Evolutionary conservation across 2,329 filamentous ascomycete species (phyloP), one percentile per base, ranked within the genome.

Genomic region (Aspergillus sp.): DNA sequence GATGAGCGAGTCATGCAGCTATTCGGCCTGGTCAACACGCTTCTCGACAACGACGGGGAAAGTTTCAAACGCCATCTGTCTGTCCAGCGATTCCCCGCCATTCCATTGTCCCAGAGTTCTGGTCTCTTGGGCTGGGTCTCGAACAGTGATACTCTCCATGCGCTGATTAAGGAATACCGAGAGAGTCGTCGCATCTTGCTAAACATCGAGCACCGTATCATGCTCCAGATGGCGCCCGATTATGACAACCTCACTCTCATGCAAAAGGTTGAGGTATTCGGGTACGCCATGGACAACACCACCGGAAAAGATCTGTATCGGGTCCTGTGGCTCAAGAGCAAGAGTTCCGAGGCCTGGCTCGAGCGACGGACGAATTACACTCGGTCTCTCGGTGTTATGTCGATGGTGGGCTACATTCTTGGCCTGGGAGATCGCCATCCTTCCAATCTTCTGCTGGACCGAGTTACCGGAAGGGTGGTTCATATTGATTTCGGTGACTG

Each of bases 361-460:
- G 95, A 98, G 76, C 86, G 95, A 49, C 90, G 95, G 55, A 99
- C 96, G n/a, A 99, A 96, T 74, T 99, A 99, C 79, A 99, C 95
- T 18, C 90, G 95, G 59, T 98, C 94, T 1, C 83, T 99, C 2
- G 95, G 92, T 68, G 95, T 99, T 70, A 99, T 99, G 95, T 97
- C 92, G n/a, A 99, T 99, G 92, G 95, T 98, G n/a, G 95, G 95
- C 64, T 99, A 99, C 76, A 98, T 99, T 65, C 87, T 99, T 22
- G 96, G 95, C 61, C 83, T 99, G 14, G 95, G 95, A 56, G 95
- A 99, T 79, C 89, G 96, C 52, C 95, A 99, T 78, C 96, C 96
- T 42, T 97, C 92, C 61, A 99, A 99, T 76, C 80, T 99, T 71
- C 96, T 99, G 90, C 88, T 99, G 46, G 95, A 99, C 76, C 90